Evolutionary conservation across 106 monocot genomes (phyloP).

Genomic region (Phalaenopsis equestris): DNA sequence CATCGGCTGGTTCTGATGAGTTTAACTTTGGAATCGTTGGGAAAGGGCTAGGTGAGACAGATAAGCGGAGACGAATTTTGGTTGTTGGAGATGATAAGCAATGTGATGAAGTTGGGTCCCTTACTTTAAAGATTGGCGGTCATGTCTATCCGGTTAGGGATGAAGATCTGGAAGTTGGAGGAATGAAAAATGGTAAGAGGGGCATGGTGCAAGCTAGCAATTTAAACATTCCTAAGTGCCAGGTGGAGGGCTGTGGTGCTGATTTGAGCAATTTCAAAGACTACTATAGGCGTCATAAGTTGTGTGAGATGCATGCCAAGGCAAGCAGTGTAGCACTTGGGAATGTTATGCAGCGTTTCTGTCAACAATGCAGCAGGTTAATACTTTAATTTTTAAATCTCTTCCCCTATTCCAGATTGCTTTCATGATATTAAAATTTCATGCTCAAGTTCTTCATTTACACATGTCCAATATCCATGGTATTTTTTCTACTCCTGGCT

Average conservation of each 20-base stretch:
- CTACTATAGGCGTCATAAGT: slow-evolving; percentile 65
- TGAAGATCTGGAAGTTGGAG: slow-evolving; percentile 13
- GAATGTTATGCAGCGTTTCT: slow-evolving; percentile 44
- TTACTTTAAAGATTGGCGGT: slow-evolving; percentile 45
- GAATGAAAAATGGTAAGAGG: slow-evolving; percentile 29
- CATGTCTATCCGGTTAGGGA: slow-evolving; percentile 14
- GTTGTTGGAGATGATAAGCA: slow-evolving; percentile 22
- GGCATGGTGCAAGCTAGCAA: slow-evolving; percentile 17
- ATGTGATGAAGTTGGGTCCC: slow-evolving; percentile 20
- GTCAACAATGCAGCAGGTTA: slow-evolving; percentile 74
- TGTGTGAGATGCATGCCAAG: slow-evolving; percentile 62
- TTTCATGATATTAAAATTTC: background rate
- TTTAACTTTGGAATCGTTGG: slow-evolving; percentile 3
- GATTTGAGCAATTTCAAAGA: slow-evolving; percentile 44
- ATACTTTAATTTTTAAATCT: background rate
- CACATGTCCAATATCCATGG: no score
- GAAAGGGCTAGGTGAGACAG: slow-evolving; percentile 16
- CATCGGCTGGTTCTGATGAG: slow-evolving; percentile 23
- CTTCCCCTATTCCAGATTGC: no score
- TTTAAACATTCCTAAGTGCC: slow-evolving; percentile 29
- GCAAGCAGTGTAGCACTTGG: slow-evolving; percentile 38
- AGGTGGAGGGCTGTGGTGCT: slow-evolving; percentile 46
- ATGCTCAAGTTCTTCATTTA: no score
- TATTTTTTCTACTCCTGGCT: no score
- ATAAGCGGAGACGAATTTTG: slow-evolving; percentile 35